Evolutionary conservation across 768 basidiomycete species (phyloP).

Genomic region (Galerina marginata): DNA sequence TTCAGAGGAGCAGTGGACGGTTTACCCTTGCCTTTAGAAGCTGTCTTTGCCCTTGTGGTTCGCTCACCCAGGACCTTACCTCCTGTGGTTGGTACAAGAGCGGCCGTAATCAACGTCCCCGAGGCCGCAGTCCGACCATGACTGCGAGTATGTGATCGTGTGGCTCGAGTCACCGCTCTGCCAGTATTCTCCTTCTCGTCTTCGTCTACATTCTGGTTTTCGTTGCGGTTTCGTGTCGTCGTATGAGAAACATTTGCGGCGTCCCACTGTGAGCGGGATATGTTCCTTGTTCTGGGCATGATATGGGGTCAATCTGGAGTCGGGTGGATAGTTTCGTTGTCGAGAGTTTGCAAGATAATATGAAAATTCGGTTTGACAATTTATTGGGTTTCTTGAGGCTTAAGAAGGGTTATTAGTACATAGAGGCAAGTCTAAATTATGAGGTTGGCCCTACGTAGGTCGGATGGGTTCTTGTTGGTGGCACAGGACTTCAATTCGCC

Average conservation of each 20-base stretch:
- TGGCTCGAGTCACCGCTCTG: conserved; percentile 8
- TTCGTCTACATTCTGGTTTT: conserved; percentile 22
- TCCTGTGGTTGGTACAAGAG: neutral
- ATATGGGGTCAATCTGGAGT: neutral
- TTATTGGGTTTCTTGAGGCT: no score
- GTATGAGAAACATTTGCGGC: conserved; percentile 20
- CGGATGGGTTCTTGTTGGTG: no score
- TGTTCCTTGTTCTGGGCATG: conserved; percentile 36
- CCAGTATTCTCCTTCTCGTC: conserved; percentile 30
- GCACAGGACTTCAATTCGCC: no score
- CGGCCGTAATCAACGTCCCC: conserved; percentile 8
- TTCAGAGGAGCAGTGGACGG: conserved; percentile 22
- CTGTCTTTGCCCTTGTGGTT: conserved; percentile 17
- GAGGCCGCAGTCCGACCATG: conserved; percentile 19
- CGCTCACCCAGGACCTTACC: neutral
- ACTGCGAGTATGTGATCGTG: conserved; percentile 18
- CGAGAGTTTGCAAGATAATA: neutral
- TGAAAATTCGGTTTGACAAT: neutral
- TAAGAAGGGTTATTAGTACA: no score
- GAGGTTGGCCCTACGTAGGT: no score
- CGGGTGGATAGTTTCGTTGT: neutral
- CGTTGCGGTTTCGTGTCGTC: conserved; percentile 18
- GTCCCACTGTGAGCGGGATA: conserved; percentile 34
- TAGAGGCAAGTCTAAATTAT: no score
- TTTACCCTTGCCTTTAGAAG: conserved; percentile 30